Evolutionary conservation across 495 filamentous ascomycete species (phyloP), one percentile per base, ranked within the genome.

Genomic region (Daldinia bambusicola): DNA sequence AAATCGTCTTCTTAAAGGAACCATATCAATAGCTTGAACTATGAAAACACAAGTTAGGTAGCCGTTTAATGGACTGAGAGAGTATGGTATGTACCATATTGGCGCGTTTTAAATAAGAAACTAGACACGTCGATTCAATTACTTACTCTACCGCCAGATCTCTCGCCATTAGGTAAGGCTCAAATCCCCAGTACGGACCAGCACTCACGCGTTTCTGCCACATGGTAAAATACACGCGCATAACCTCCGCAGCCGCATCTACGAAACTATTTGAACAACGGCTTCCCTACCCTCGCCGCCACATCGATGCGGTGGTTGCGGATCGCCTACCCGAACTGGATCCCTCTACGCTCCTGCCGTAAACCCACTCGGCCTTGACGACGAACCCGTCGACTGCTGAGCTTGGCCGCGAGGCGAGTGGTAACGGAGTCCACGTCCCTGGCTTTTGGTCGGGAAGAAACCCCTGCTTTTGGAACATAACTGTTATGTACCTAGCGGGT

Each of bases 111-210:
- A 45, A 45, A 45, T 8, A 16, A 45, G 6, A 45, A 16, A 7
- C 18, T 16, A 9, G 1, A 8, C 0, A 45, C 2, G 16, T 45
- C 7, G 41, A 26, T 26, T 26, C 26, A 26, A 26, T 26, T 26
- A 26, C 26, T 59, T 72, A 65, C 38, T 48, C 45, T 48, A 60
- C 48, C 53, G 0, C 69, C 7, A 60, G 64, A 55, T 68, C 69
- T 63, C 64, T 56, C 69, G 63, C 69, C 69, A 72, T 72, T n/a
- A n/a, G n/a, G n/a, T n/a, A n/a, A 72, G 69, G 16, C 69, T 67
- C 36, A 72, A 53, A 45, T 68, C 62, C 69, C 69, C n/a, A 68
- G 26, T 61, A 68, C 2, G 55, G 13, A 0, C 69, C 69, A 2
- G 43, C 43, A 26, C 59, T 61, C 26, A 64, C 60, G 1, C 59